These are phyloP conservation scores for Penicillium sclerotiorum DNA, from an alignment of 2,329 filamentous ascomycete species.

Conservation along the genomic window DNA sequence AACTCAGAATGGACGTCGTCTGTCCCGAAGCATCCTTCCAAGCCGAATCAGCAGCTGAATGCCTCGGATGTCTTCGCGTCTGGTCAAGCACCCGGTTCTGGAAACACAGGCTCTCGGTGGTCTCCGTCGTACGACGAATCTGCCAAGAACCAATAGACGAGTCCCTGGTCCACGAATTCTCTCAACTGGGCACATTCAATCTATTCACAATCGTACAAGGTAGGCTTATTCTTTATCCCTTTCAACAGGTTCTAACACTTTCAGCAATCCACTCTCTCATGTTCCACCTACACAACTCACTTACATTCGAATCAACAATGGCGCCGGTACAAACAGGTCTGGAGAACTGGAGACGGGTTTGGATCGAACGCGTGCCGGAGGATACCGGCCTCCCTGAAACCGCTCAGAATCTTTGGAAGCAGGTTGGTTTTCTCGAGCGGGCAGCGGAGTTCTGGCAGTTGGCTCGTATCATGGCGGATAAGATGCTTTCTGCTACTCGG, in stretches of 20 bases:
- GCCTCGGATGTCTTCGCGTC: conserved; percentile 14
- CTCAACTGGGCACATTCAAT: conserved; percentile 26
- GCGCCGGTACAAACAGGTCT: conserved; percentile 26
- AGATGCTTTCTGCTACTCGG: no score
- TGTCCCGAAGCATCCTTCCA: conserved; percentile 33
- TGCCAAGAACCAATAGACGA: conserved; percentile 21
- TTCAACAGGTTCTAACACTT: background rate
- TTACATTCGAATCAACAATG: no score
- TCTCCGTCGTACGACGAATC: conserved; percentile 22
- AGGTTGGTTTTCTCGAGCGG: no score
- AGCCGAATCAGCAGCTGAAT: conserved; percentile 25
- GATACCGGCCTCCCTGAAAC: no score
- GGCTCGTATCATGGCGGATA: no score
- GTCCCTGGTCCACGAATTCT: no score
- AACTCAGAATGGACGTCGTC: conserved; percentile 29
- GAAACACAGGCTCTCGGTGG: conserved; percentile 18
- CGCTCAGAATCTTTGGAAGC: no score
- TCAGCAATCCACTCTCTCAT: conserved; percentile 26
- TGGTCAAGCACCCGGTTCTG: no score
- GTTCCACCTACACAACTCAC: conserved; percentile 27
- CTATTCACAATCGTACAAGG: conserved; percentile 29
- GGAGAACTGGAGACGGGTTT: conserved; percentile 30
- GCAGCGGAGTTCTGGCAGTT: no score
- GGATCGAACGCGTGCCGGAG: no score
- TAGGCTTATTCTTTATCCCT: conserved; percentile 3